Base-by-base conservation (phyloP, 2,329 filamentous ascomycete genomes). In the Phoma herbarum region DNA sequence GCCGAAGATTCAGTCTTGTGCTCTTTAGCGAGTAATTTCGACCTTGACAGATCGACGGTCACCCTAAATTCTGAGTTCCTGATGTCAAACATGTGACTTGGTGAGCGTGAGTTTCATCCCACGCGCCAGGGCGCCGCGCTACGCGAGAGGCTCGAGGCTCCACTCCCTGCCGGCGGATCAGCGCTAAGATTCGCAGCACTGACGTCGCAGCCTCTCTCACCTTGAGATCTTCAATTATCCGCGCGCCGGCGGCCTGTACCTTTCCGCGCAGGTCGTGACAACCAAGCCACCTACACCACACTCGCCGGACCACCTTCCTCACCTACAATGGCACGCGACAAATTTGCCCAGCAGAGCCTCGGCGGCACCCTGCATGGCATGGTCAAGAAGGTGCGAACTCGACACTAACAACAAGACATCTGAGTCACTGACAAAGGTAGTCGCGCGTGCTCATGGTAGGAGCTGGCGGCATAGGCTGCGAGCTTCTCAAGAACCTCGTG, bases 381-480 rank as follows among this genome's bases (percentile, higher is more conserved):
- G 62, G 91, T 91, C 75, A 82, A 90, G 84, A 90, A 91, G 82
- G 74, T 61, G 49, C 47, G 52, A 54, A 47, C 22, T 44, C 50
- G 55, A 51, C 37, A 57, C 54, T 44, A 42, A 57, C 14, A 31
- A 25, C 35, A 41, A 18, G 12, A 45, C 42, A 11, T 1, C 5
- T 10, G 26, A 42, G 26, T 45, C 59, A 60, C 75, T 78, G 57
- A 78, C 18, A 14, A 53, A 57, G 64, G 60, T 79, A 97, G 93
- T 86, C 92, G 61, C 90, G 89, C 63, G 90, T 97, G 52, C 84
- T 99, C 58, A 92, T 99, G 83, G 94, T 99, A 57, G 95, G 95
- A 71, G 95, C 95, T 55, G 95, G 95, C 62, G 95, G 95, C 62
- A 99, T 99, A 74, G 95, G 95, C 69, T 99, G 95, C 80, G 95